Conservation (phyloP, 148 eudicot genomes). For the Persicaria maculosa region DNA sequence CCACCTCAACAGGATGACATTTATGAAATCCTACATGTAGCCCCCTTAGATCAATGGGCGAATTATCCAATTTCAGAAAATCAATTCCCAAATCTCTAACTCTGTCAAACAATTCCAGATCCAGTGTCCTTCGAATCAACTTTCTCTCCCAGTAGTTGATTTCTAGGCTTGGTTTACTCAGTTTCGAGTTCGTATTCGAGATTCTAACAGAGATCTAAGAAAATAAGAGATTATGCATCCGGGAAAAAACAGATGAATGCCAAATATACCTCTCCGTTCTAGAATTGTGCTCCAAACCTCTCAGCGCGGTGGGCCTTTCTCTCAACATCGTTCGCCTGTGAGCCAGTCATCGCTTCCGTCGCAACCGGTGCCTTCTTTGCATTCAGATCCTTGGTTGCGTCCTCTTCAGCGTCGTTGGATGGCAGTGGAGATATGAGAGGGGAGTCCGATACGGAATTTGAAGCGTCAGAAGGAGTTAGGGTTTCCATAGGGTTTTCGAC, state of each 20-base stretch:
- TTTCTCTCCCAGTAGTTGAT: too few species aligned
- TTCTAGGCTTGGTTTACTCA: too few species aligned
- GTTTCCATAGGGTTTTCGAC: slow-evolving; percentile 25
- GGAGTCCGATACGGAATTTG: slow-evolving; percentile 8
- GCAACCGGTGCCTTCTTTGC: neutral
- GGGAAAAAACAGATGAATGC: neutral
- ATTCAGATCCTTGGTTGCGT: slow-evolving; percentile 20
- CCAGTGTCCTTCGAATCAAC: too few species aligned
- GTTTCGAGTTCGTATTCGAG: too few species aligned
- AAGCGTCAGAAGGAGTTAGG: slow-evolving; percentile 15
- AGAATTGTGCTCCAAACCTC: slow-evolving; percentile 78
- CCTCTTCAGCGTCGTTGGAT: neutral
- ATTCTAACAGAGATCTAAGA: neutral
- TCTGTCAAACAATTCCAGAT: too few species aligned
- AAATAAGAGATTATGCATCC: neutral
- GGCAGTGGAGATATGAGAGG: neutral
- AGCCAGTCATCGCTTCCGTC: slow-evolving; percentile 17
- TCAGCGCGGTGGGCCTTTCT: slow-evolving; percentile 80
- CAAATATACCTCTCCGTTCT: slow-evolving; percentile 57
- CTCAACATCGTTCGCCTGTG: slow-evolving; percentile 29
- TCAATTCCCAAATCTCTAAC: neutral
- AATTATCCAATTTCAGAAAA: neutral
- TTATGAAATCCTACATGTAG: neutral
- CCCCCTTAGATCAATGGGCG: too few species aligned
- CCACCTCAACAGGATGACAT: too few species aligned